Base-by-base conservation (phyloP, 306 rosid genomes). In the Urtica urens region DNA sequence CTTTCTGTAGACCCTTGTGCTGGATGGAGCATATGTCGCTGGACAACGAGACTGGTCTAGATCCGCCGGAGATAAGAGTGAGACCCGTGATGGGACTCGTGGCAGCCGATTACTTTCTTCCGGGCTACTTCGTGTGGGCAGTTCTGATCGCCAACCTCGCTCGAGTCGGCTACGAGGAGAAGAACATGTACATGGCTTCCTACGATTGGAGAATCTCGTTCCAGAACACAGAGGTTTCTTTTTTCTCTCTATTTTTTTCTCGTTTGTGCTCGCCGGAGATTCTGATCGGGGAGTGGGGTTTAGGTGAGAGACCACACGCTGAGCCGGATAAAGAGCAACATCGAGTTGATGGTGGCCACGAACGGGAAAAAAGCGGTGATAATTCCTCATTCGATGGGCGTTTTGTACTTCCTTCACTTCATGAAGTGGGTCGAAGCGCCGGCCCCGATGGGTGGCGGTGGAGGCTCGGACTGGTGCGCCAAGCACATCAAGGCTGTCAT, bases 361-460 rank as follows among this genome's bases (percentile, higher is more conserved):
- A 65, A 57, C 51, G 68, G 77, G 44, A 51, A 56, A 1, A 71
- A 51, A 57, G 77, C 77, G n/a, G 68, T 71, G 45, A 65, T 71
- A 25, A 25, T 71, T 35, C 77, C 77, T 1, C 77, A 71, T 60
- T 71, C 77, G 6, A 71, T 71, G 77, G 77, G 77, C 26, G 77
- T 56, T 30, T 46, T 71, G 30, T 71, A 71, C 57, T 71, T 71
- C 53, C 46, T 71, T 46, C 77, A 71, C 57, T 85, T 85, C 42
- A 73, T 85, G 87, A 85, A 85, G 60, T 85, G 95, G 95, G 95
- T 81, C 56, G 93, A 85, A 64, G 84, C 83, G 59, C 95, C 95
- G 20, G 82, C 77, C 50, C 95, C 95, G 39, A 63, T 71, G 72
- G 77, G 77, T 34, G 77, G 77, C 16, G 77, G 77, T 34, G 77